Conservation (phyloP, 805 yeast genomes). For the Metschnikowia similis region DNA sequence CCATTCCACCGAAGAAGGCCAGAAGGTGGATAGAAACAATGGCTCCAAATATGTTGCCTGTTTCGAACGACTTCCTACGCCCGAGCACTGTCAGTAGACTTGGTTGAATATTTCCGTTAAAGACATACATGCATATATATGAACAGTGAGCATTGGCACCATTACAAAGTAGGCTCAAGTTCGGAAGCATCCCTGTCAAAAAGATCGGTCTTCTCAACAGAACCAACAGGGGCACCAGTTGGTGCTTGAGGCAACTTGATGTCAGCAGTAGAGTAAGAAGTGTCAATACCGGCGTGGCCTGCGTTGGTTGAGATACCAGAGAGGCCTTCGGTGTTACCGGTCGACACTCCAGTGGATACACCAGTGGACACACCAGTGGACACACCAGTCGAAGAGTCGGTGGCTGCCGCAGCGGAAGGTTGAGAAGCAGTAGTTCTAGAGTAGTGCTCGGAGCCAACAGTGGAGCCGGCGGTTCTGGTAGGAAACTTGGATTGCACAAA, state of each 20-base stretch:
- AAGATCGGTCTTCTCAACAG: conserved; percentile 3
- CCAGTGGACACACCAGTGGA: conserved; percentile 31
- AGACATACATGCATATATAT: background rate
- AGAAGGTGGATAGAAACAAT: conserved; percentile 86
- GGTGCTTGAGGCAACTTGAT: conserved; percentile 39
- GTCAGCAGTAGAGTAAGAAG: conserved; percentile 4
- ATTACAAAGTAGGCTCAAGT: conserved; percentile 9
- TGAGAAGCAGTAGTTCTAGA: conserved; percentile 6
- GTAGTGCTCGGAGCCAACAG: conserved; percentile 43
- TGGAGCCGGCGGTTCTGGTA: conserved; percentile 67
- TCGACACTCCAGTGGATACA: conserved; percentile 27
- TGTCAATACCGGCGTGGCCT: conserved; percentile 1
- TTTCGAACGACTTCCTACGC: conserved; percentile 66
- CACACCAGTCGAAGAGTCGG: conserved; percentile 32
- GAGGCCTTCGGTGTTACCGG: background rate
- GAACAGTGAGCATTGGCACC: background rate
- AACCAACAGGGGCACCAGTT: conserved; percentile 13
- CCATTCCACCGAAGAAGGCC: conserved; percentile 95
- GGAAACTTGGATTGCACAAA: conserved; percentile 56
- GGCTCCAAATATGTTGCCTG: conserved; percentile 90
- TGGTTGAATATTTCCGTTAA: background rate
- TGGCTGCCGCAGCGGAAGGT: conserved; percentile 12
- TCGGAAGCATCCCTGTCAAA: conserved; percentile 7
- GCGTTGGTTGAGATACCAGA: background rate
- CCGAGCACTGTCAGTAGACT: conserved; percentile 27